phyloP scores from a whole-genome alignment of 352 stramenopile genomes.

The Globisporangium sylvaticum region DNA sequence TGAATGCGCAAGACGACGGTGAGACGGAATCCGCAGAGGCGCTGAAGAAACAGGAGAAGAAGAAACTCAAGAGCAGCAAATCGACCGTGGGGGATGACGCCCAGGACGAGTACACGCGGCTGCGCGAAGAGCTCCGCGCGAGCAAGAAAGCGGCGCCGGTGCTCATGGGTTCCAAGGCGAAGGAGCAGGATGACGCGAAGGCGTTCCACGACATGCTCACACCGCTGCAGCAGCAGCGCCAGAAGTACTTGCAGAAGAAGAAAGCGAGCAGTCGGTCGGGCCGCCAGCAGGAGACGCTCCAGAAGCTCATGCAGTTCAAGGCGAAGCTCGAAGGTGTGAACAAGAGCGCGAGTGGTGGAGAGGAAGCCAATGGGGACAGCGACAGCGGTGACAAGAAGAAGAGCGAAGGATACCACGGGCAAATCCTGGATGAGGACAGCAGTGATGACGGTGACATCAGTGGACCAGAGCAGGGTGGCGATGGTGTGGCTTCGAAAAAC shows the following conservation, averaged over 20 bases:
- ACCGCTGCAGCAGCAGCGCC: conserved; percentile 66
- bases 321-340: conserved; percentile 44
- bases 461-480: conserved; percentile 19
- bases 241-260: conserved; percentile 68
- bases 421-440: conserved; percentile 53
- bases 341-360: conserved; percentile 12
- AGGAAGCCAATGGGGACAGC: conserved; percentile 5
- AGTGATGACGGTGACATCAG: conserved; percentile 16
- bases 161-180: conserved; percentile 53
- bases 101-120: conserved; percentile 57
- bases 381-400: conserved; percentile 10
- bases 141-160: conserved; percentile 57
- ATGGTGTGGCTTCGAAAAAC: not conserved
- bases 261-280: conserved; percentile 44
- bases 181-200: conserved; percentile 48
- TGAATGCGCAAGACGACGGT: not conserved
- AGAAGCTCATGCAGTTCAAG: conserved; percentile 66
- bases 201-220: conserved; percentile 71
- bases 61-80: conserved; percentile 13
- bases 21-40: not conserved
- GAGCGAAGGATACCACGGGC: conserved; percentile 54
- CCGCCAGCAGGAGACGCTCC: conserved; percentile 66
- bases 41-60: conserved; percentile 6
- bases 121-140: conserved; percentile 64
- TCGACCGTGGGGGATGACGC: conserved; percentile 16